phyloP scores from a whole-genome alignment of 371 early-diverging fungal species.

The Dichotomocladium elegans region DNA sequence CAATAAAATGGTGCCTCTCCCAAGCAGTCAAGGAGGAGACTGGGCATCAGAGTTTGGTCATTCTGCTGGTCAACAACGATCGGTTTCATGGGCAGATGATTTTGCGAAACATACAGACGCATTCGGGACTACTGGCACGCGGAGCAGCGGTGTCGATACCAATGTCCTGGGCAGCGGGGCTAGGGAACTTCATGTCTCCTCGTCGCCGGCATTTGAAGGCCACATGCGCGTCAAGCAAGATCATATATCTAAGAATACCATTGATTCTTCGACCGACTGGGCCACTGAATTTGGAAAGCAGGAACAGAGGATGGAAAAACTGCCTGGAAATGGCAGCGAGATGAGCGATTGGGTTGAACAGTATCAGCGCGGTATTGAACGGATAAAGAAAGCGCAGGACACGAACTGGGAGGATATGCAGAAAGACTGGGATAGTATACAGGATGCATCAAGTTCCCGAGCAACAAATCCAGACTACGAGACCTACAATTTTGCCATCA shows the following conservation, averaged over 20 bases:
- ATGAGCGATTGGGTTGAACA: constrained; percentile 68
- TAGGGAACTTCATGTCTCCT: too few species aligned
- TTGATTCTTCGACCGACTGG: too few species aligned
- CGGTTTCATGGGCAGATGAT: constrained; percentile 49
- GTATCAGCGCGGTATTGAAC: constrained; percentile 68
- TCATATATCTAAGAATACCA: too few species aligned
- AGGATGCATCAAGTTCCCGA: constrained; percentile 52
- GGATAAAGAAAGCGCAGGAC: constrained; percentile 64
- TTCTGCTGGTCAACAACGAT: constrained; percentile 13
- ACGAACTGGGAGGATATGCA: constrained; percentile 76
- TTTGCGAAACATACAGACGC: constrained; percentile 32
- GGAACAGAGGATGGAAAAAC: constrained; percentile 42
- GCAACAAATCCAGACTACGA: constrained; percentile 66
- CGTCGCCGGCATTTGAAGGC: neutral
- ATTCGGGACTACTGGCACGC: constrained; percentile 47
- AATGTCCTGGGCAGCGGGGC: too few species aligned
- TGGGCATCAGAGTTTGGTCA: constrained; percentile 48
- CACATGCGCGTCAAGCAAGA: neutral
- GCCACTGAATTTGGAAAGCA: constrained; percentile 35
- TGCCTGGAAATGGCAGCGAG: constrained; percentile 36
- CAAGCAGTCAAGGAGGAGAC: constrained; percentile 10
- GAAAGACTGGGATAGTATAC: constrained; percentile 72
- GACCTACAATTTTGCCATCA: constrained; percentile 71
- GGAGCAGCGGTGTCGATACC: constrained; percentile 49
- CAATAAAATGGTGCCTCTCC: constrained; percentile 73